Percentiles rank a stretch among this genome's conserved stretches.
These are phyloP conservation scores for Luffa aegyptiaca DNA, from an alignment of 306 rosid genomes.

Conservation along the genomic window DNA sequence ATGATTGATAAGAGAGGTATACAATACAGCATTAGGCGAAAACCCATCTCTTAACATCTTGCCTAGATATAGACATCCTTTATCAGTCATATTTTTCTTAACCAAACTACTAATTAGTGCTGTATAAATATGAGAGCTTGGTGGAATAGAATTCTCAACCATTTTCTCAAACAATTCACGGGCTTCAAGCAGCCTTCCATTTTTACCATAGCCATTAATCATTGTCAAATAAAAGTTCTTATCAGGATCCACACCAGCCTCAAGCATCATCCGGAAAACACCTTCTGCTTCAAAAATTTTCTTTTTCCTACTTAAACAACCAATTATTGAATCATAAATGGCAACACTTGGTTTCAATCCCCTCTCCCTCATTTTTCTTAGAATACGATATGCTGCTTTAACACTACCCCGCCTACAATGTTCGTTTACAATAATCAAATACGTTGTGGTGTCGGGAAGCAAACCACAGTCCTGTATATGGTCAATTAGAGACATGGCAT, in stretches of 20 bases:
- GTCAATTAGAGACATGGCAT: slow-evolving; percentile 21
- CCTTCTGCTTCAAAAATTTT: slow-evolving; percentile 28
- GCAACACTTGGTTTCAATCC: slow-evolving; percentile 27
- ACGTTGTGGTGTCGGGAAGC: slow-evolving; percentile 25
- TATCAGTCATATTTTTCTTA: slow-evolving; percentile 24
- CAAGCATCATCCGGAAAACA: slow-evolving; percentile 31
- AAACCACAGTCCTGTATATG: slow-evolving; percentile 21
- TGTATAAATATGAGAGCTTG: slow-evolving; percentile 31
- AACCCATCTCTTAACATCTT: slow-evolving; percentile 32
- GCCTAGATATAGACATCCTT: slow-evolving; percentile 28
- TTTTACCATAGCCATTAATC: slow-evolving; percentile 29
- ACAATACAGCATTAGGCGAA: slow-evolving; percentile 25
- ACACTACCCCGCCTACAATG: slow-evolving; percentile 25
- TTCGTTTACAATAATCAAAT: slow-evolving; percentile 25
- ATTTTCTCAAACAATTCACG: slow-evolving; percentile 27
- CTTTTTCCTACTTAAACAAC: slow-evolving; percentile 22
- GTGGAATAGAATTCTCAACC: slow-evolving; percentile 28
- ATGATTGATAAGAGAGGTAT: slow-evolving; percentile 25
- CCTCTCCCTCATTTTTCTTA: slow-evolving; percentile 18
- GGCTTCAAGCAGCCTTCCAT: slow-evolving; percentile 28
- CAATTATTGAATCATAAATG: slow-evolving; percentile 27
- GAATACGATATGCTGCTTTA: slow-evolving; percentile 10
- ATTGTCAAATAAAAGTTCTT: slow-evolving; percentile 22
- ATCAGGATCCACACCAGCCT: slow-evolving; percentile 35
- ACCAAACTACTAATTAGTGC: slow-evolving; percentile 30